Conservation (phyloP, 345 rosid genomes). For the Brassica rapa region DNA sequence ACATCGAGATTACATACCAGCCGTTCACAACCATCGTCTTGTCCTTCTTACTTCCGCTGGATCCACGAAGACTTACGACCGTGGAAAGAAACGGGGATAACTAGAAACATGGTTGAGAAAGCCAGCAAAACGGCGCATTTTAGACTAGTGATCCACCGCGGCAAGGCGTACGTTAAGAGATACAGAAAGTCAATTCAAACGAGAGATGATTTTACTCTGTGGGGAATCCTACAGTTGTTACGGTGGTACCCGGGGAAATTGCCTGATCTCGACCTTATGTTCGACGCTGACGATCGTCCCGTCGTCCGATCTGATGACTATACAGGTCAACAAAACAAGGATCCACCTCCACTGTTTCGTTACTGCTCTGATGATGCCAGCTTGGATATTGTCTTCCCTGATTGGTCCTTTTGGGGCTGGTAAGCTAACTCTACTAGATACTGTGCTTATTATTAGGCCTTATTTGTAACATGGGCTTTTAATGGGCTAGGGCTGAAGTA, state of each 20-base stretch:
- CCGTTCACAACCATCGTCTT: slow-evolving; percentile 36
- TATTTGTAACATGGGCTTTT: not conserved
- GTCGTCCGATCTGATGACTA: slow-evolving; percentile 43
- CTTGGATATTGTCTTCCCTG: slow-evolving; percentile 71
- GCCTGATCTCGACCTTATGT: slow-evolving; percentile 74
- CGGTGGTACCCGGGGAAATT: slow-evolving; percentile 60
- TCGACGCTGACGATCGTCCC: slow-evolving; percentile 61
- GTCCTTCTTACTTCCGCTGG: slow-evolving; percentile 76
- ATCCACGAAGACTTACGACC: slow-evolving; percentile 73
- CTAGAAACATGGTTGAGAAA: slow-evolving; percentile 51
- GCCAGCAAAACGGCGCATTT: slow-evolving; percentile 59
- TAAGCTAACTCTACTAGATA: slow-evolving; percentile 18
- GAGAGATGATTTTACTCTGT: slow-evolving; percentile 54
- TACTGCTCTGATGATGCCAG: slow-evolving; percentile 56
- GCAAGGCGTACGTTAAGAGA: slow-evolving; percentile 59
- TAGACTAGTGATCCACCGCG: slow-evolving; percentile 51
- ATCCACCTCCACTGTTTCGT: slow-evolving; percentile 63
- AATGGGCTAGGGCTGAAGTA: slow-evolving; percentile 51
- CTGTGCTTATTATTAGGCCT: not conserved
- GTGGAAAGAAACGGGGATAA: slow-evolving; percentile 63
- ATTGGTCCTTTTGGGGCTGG: slow-evolving; percentile 94
- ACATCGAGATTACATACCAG: not conserved
- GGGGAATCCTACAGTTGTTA: slow-evolving; percentile 76
- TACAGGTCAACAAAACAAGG: slow-evolving; percentile 36
- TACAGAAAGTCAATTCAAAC: slow-evolving; percentile 50